phyloP scores from a whole-genome alignment of 2,329 filamentous ascomycete genomes.

The Pestalotiopsis sp. region DNA sequence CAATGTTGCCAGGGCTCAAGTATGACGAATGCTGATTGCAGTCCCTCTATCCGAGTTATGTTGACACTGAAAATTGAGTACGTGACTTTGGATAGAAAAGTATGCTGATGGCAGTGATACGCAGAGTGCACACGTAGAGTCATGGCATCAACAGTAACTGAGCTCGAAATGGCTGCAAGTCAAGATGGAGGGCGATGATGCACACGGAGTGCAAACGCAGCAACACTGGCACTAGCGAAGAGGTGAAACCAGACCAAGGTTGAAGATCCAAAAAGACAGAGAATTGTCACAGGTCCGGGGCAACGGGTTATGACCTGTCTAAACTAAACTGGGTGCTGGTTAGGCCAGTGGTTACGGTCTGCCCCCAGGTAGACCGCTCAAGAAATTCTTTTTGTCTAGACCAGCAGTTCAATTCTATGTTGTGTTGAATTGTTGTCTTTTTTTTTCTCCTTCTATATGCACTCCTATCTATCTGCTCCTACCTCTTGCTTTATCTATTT shows the following conservation, averaged over 20 bases:
- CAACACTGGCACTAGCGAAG: background rate
- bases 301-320: background rate
- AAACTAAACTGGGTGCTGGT: background rate
- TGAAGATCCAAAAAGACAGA: background rate
- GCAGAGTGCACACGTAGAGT: too few species aligned
- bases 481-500: background rate
- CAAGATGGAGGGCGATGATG: too few species aligned
- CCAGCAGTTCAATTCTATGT: background rate
- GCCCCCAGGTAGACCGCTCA: background rate
- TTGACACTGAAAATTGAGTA: too few species aligned
- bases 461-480: background rate
- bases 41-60: too few species aligned
- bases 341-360: background rate
- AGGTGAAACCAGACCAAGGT: background rate
- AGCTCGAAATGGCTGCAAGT: too few species aligned
- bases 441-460: background rate
- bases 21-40: too few species aligned
- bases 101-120: too few species aligned
- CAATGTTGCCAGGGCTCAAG: too few species aligned
- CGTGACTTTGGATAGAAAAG: too few species aligned
- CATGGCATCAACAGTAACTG: too few species aligned
- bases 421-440: background rate
- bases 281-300: background rate
- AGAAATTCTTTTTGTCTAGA: background rate
- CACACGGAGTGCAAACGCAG: too few species aligned